phyloP scores from a whole-genome alignment of 2,329 filamentous ascomycete genomes.

The Penicillium thymicola region DNA sequence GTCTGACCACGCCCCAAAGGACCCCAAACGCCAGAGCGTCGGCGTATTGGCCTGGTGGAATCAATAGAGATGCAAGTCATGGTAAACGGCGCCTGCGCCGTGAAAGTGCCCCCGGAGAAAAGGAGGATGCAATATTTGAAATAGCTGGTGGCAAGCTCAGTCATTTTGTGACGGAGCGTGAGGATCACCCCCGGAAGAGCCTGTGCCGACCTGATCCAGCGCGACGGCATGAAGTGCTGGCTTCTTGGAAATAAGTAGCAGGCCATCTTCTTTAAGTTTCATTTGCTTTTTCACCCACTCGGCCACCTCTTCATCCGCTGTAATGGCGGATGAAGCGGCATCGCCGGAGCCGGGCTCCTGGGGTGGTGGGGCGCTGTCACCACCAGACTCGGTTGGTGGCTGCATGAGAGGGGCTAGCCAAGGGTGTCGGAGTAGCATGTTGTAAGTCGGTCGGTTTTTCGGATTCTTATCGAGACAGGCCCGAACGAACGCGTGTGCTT shows the following conservation, averaged over 20 bases:
- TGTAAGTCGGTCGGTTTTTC: conserved; percentile 88
- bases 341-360: conserved; percentile 26
- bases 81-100: conserved; percentile 21
- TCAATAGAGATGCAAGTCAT: not conserved
- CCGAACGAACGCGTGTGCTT: conserved; percentile 80
- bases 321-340: conserved; percentile 39
- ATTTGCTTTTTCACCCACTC: conserved; percentile 76
- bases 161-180: conserved; percentile 7
- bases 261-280: conserved; percentile 61
- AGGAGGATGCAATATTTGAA: conserved; percentile 7
- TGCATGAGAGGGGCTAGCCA: conserved; percentile 78
- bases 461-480: conserved; percentile 91
- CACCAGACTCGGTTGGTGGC: conserved; percentile 67
- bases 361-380: conserved; percentile 37
- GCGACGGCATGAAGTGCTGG: conserved; percentile 87
- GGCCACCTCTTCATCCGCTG: conserved; percentile 77
- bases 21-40: not conserved
- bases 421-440: conserved; percentile 80
- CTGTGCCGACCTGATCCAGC: conserved; percentile 63
- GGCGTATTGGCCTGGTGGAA: not conserved
- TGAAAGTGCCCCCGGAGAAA: conserved; percentile 1
- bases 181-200: conserved; percentile 33
- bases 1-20: not conserved
- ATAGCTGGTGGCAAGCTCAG: conserved; percentile 5
- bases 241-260: conserved; percentile 55